phyloP scores from a whole-genome alignment of 768 basidiomycete species.

The Suillus plorans region DNA sequence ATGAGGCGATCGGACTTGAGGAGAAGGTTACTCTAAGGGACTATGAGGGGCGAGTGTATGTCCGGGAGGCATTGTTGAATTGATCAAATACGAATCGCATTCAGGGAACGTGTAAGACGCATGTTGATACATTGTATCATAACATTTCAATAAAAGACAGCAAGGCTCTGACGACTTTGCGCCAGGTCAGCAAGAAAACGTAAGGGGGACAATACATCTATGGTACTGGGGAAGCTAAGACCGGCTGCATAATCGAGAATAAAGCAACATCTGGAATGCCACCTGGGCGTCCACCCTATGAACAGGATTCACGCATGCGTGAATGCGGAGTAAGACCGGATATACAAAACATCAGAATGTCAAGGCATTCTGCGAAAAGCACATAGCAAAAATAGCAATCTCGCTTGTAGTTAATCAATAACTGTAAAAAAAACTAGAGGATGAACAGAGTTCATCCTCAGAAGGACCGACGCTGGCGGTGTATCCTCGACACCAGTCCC shows the following conservation, averaged over 20 bases:
- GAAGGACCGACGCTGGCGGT: slow-evolving; percentile 1
- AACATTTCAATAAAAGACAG: background rate
- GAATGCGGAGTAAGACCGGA: background rate
- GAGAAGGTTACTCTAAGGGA: slow-evolving; percentile 18
- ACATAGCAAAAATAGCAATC: background rate
- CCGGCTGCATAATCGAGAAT: background rate
- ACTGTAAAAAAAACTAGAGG: slow-evolving; percentile 7
- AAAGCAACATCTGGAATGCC: slow-evolving; percentile 17
- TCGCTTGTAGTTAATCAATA: slow-evolving; percentile 9
- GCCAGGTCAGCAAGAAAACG: background rate
- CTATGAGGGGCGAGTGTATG: slow-evolving; percentile 31
- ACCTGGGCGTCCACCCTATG: background rate
- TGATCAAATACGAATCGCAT: background rate
- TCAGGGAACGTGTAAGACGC: background rate
- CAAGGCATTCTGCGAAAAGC: background rate
- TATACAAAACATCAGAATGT: background rate
- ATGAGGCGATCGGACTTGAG: slow-evolving; percentile 1
- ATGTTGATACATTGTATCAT: background rate
- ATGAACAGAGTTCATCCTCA: slow-evolving; percentile 4
- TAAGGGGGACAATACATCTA: background rate
- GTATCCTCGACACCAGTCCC: background rate
- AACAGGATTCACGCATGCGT: background rate
- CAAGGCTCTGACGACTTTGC: background rate
- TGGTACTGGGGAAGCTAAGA: background rate
- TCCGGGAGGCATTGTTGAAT: slow-evolving; percentile 8